A percentile compares a stretch with the other conserved stretches of the same genome.
These are phyloP conservation scores for Leucogyrophana mollusca DNA, from an alignment of 768 basidiomycete genomes.

Conservation along the genomic window DNA sequence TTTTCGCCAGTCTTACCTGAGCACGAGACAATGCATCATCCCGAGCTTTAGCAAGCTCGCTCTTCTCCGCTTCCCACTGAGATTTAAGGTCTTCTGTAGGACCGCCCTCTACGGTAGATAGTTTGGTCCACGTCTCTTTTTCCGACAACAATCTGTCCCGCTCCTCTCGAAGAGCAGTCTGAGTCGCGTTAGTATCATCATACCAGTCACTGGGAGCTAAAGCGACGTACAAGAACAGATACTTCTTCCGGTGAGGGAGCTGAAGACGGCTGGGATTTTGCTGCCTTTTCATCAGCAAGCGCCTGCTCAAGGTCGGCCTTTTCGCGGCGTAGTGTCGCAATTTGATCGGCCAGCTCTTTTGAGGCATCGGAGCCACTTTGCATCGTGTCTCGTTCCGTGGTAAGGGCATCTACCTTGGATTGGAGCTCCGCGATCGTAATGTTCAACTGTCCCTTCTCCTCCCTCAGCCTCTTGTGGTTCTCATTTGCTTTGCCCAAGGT, in stretches of 20 bases:
- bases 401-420: slow-evolving; percentile 26
- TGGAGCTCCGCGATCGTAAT: slow-evolving; percentile 22
- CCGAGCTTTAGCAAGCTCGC: slow-evolving; percentile 52
- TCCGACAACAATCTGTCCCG: slow-evolving; percentile 62
- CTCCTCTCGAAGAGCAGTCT: slow-evolving; percentile 58
- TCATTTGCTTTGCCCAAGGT: slow-evolving; percentile 14
- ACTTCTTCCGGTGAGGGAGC: slow-evolving; percentile 19
- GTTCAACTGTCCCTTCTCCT: slow-evolving; percentile 29
- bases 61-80: slow-evolving; percentile 61
- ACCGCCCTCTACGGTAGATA: slow-evolving; percentile 14
- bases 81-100: slow-evolving; percentile 32
- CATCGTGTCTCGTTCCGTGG: slow-evolving; percentile 27
- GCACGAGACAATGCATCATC: slow-evolving; percentile 58
- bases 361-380: slow-evolving; percentile 19
- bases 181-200: slow-evolving; percentile 2
- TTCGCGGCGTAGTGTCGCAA: slow-evolving; percentile 36
- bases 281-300: slow-evolving; percentile 36
- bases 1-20: slow-evolving; percentile 44
- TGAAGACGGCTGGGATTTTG: slow-evolving; percentile 14
- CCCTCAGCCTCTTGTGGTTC: slow-evolving; percentile 10
- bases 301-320: slow-evolving; percentile 38
- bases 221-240: slow-evolving; percentile 31
- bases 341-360: slow-evolving; percentile 31
- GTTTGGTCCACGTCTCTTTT: slow-evolving; percentile 41
- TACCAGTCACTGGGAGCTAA: background rate